phyloP scores from a whole-genome alignment of 148 eudicot species.

The Rhododendron vialii region DNA sequence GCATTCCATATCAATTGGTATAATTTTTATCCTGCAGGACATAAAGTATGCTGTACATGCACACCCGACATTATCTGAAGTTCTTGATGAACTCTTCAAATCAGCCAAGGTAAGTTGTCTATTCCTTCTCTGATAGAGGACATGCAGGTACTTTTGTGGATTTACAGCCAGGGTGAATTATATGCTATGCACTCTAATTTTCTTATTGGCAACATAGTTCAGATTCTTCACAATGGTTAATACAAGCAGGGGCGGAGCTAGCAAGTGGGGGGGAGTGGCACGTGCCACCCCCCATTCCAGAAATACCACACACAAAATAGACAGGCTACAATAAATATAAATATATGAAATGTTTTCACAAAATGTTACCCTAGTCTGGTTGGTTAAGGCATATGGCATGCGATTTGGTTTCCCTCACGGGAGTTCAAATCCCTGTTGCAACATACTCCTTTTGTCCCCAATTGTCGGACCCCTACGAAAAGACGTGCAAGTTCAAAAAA shows the following conservation, averaged over 20 bases:
- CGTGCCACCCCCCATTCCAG: no score
- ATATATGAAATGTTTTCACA: no score
- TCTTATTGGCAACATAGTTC: background rate
- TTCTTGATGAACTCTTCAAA: constrained; percentile 91
- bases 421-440: no score
- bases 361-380: no score
- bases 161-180: background rate
- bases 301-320: no score
- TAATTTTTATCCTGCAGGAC: constrained; percentile 50
- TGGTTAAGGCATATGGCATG: no score
- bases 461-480: no score
- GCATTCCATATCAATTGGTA: background rate
- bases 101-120: constrained; percentile 69
- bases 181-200: background rate
- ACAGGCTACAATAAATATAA: no score
- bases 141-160: background rate
- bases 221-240: background rate
- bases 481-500: no score
- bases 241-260: background rate
- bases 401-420: no score
- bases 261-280: no score
- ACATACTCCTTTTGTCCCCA: no score
- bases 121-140: constrained; percentile 4
- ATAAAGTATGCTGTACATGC: constrained; percentile 93
- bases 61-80: constrained; percentile 99